Percentiles rank a stretch among this genome's conserved stretches.
These are phyloP conservation scores for Coemansia sp. DNA, from an alignment of 192 early-diverging fungal species.

Conservation along the genomic window DNA sequence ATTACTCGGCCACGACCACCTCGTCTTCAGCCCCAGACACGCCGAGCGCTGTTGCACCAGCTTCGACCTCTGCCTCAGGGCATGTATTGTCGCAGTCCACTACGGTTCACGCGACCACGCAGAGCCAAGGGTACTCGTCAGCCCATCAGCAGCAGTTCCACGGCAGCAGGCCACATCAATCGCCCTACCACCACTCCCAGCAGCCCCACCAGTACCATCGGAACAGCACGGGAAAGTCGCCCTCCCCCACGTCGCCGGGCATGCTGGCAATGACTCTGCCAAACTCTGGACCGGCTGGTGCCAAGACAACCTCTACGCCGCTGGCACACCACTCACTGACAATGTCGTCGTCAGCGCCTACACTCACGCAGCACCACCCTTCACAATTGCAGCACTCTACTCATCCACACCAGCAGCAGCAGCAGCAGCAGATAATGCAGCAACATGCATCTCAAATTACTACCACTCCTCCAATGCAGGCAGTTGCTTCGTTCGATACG, in stretches of 20 bases:
- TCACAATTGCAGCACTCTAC: background rate
- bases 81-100: too few relatives aligned
- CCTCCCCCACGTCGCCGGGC: background rate
- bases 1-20: background rate
- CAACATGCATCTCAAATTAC: background rate
- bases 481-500: background rate
- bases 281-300: background rate
- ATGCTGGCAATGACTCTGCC: background rate
- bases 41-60: background rate
- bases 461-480: background rate
- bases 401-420: too few relatives aligned
- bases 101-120: too few relatives aligned
- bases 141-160: background rate
- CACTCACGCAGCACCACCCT: background rate
- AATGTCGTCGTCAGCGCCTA: constrained; percentile 6
- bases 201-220: background rate
- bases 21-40: background rate
- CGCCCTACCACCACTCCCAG: background rate
- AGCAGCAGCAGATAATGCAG: background rate
- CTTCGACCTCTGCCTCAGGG: background rate
- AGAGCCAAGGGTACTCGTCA: too few relatives aligned
- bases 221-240: background rate
- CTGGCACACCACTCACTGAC: background rate
- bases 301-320: background rate
- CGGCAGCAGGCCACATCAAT: background rate